Evolutionary conservation across 1,139 yeast species (phyloP).

Genomic region (Trichomonascaceae sp.): DNA sequence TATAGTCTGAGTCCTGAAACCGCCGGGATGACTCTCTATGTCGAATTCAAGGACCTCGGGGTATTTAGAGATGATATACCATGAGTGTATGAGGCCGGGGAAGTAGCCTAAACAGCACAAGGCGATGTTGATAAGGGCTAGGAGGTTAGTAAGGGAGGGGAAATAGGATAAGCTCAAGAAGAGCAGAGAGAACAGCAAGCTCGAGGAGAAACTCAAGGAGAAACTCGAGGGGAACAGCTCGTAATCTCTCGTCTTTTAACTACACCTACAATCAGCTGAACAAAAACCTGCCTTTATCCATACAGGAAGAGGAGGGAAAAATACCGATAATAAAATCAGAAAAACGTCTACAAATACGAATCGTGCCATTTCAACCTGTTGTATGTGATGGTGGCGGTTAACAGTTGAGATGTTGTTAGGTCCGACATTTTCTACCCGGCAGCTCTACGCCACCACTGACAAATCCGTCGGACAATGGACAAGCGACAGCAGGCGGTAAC

Average conservation of each 20-base stretch:
- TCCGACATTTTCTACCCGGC: not conserved
- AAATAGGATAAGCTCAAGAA: not conserved
- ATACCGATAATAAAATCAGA: slow-evolving; percentile 69
- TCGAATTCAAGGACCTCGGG: slow-evolving; percentile 28
- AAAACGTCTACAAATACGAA: slow-evolving; percentile 52
- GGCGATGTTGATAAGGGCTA: slow-evolving; percentile 62
- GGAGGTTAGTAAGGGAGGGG: not conserved
- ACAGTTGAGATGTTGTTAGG: too few relatives aligned
- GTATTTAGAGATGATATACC: slow-evolving; percentile 41
- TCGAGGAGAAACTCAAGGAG: too few relatives aligned
- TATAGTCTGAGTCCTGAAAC: slow-evolving; percentile 13
- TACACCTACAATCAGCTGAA: slow-evolving; percentile 50
- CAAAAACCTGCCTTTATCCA: slow-evolving; percentile 68
- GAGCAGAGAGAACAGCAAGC: not conserved
- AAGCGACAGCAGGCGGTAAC: not conserved
- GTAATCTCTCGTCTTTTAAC: too few relatives aligned
- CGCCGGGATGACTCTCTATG: slow-evolving; percentile 20
- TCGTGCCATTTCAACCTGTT: slow-evolving; percentile 10
- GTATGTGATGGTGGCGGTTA: not conserved
- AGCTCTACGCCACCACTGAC: not conserved
- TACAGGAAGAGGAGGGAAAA: slow-evolving; percentile 81
- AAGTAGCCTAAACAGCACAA: slow-evolving; percentile 71
- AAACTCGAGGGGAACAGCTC: too few relatives aligned
- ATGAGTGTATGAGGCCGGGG: slow-evolving; percentile 57
- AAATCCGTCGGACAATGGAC: not conserved